These are phyloP conservation scores for Botrytis byssoidea DNA, from an alignment of 2,329 filamentous ascomycete species.

Conservation along the genomic window DNA sequence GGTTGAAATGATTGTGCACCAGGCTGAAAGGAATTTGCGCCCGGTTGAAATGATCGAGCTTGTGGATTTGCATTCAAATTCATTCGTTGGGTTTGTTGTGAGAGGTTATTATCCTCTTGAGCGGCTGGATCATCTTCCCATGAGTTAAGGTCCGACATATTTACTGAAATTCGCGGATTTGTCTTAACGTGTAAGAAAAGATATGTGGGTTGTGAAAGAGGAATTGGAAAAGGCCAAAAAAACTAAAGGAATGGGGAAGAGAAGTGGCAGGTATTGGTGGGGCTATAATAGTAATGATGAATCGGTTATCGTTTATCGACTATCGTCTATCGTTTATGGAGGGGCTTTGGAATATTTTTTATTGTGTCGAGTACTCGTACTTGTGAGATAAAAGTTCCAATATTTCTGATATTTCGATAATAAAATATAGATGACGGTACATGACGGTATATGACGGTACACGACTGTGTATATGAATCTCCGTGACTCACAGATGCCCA, in stretches of 20 bases:
- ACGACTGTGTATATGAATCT: not conserved
- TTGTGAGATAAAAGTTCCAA: not conserved
- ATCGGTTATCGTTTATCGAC: not conserved
- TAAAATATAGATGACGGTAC: too few species aligned
- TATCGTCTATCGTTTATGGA: not conserved
- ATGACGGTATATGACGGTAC: too few species aligned
- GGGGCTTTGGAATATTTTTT: not conserved
- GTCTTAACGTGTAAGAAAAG: not conserved
- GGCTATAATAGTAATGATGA: not conserved
- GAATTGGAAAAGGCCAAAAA: conserved; percentile 1
- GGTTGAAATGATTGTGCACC: conserved; percentile 70
- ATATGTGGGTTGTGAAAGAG: not conserved
- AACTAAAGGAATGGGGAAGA: not conserved
- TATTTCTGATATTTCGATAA: too few species aligned
- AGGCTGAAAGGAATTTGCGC: conserved; percentile 70
- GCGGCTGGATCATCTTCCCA: conserved; percentile 87
- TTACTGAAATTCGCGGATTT: conserved; percentile 21
- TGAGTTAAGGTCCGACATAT: conserved; percentile 87
- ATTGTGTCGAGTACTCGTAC: not conserved
- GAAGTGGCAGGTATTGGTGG: conserved; percentile 13
- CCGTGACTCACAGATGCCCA: not conserved
- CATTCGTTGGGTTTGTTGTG: conserved; percentile 73
- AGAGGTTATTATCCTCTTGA: conserved; percentile 69
- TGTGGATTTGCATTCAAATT: conserved; percentile 59
- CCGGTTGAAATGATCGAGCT: conserved; percentile 60